Evolutionary conservation across 208 protist species (phyloP), one percentile per base, ranked within the genome.

Genomic region (Wallacemonas sp.): DNA sequence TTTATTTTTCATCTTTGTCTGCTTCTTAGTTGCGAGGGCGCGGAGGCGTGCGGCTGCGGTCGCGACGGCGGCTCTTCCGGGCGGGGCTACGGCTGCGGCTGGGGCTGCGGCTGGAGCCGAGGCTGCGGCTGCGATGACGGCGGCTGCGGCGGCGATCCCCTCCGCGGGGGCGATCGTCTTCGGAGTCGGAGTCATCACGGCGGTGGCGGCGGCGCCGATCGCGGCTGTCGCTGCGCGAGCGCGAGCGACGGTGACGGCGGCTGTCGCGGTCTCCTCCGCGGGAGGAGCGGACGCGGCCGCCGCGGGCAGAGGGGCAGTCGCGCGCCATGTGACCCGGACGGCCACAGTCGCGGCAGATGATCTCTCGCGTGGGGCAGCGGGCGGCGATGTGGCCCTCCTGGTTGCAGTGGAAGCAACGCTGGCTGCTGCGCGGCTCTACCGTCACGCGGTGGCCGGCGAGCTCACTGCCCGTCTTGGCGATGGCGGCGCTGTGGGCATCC

Each of bases 351-450:
- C 65, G 71, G 72, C 86, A 89, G 14, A 61, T 20, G 22, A 52
- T 61, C 25, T 75, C 65, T 8, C 38, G 31, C 3, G 25, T 50
- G 10, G 69, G 81, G 74, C 87, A 93, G 48, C 84, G 46, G 16
- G 74, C 29, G 8, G 79, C 87, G n/a, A 86, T 52, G 69, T 93
- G 87, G 25, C 87, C 87, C 42, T 83, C 77, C 23, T 70, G 61
- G 39, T 88, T 84, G 67, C 87, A 93, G 26, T 79, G 75, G 48
- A 81, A 87, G 75, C 87, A 93, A 22, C 66, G 31, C 65, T 85
- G 77, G n/a, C 61, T 46, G 65, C 80, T 61, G 28, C 82, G 81
- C 1, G 48, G 61, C 80, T 89, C 82, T 0, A 91, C 64, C 28
- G 69, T n/a, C 2, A 87, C 33, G 29, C 28, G 31, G 45, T 16